Base-by-base conservation (phyloP, 495 filamentous ascomycete genomes). In the Penicillium paradoxum region DNA sequence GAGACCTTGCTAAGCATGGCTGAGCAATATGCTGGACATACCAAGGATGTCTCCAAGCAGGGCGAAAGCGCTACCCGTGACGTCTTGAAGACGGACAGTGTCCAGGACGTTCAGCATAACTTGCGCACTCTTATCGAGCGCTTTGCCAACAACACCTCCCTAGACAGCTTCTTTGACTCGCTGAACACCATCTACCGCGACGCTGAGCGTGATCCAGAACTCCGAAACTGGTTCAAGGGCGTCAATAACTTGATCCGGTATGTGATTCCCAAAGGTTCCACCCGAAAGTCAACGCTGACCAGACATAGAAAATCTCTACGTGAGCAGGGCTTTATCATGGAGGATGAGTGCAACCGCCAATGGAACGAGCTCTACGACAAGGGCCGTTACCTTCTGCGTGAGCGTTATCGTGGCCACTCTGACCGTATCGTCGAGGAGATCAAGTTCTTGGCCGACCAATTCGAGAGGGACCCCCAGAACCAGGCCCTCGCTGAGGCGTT, bases 111-210 rank as follows among this genome's bases (percentile, higher is more conserved):
- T 30, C 89, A 97, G 69, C 77, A 80, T 67, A 85, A 95, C 61
- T 76, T 98, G 46, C 90, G 84, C 76, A 86, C 81, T 13, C 78
- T 98, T 17, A 83, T 97, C 54, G 95, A 98, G 75, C 86, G 93
- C 41, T 97, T 97, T 58, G 93, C 93, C 64, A 97, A 97, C 70
- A 85, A 83, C 66, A 98, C 93, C 7, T 96, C 90, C 1, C 76
- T 81, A 34, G 86, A 95, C 55, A 89, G 95, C 66, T 70, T 97
- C 32, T 87, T 95, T 67, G 86, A 86, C 39, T 83, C 92, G 2
- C 84, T 98, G 66, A 87, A 95, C 62, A 79, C 77, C 49, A 84
- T 98, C 56, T 98, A 97, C 71, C 71, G 76, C n/a, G 91, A 97
- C 73, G 89, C 93, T 6, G 91, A 97, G 59, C 78, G 77, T 17